Conservation (phyloP, 106 monocot species). For the Dendrobium catenatum region DNA sequence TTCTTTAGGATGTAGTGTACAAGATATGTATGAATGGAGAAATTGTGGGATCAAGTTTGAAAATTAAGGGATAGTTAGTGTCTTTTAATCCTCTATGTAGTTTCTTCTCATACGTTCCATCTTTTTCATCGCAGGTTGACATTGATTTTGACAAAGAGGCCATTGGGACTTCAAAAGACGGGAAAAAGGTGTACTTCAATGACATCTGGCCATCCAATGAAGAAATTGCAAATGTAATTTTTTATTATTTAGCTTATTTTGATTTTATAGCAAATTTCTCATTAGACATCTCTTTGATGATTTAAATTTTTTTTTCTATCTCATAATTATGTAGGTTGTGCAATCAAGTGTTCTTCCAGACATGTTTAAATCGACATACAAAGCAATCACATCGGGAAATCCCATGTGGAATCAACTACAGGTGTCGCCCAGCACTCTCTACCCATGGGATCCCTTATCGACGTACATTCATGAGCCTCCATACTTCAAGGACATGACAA, state of each 20-base stretch:
- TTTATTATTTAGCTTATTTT: neutral
- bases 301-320: neutral
- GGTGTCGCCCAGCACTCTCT: slow-evolving; percentile 41
- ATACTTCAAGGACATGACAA: slow-evolving; percentile 88
- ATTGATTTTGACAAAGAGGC: slow-evolving; percentile 60
- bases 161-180: slow-evolving; percentile 51
- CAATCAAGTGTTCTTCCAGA: slow-evolving; percentile 64
- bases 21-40: no score
- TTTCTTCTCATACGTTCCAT: neutral
- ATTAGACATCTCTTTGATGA: neutral
- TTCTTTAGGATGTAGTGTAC: no score
- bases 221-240: slow-evolving; percentile 48
- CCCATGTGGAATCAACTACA: slow-evolving; percentile 44
- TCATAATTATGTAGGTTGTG: slow-evolving; percentile 30
- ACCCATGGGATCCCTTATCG: slow-evolving; percentile 53
- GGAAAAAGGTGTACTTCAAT: slow-evolving; percentile 40
- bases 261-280: neutral
- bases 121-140: slow-evolving; percentile 33
- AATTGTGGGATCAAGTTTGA: no score
- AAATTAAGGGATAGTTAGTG: neutral
- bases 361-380: slow-evolving; percentile 56
- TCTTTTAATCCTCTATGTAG: neutral
- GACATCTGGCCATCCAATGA: slow-evolving; percentile 64
- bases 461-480: slow-evolving; percentile 93
- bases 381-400: slow-evolving; percentile 40